Base-by-base conservation (phyloP, 192 early-diverging fungal species). In the Phlyctochytrium planicorne region DNA sequence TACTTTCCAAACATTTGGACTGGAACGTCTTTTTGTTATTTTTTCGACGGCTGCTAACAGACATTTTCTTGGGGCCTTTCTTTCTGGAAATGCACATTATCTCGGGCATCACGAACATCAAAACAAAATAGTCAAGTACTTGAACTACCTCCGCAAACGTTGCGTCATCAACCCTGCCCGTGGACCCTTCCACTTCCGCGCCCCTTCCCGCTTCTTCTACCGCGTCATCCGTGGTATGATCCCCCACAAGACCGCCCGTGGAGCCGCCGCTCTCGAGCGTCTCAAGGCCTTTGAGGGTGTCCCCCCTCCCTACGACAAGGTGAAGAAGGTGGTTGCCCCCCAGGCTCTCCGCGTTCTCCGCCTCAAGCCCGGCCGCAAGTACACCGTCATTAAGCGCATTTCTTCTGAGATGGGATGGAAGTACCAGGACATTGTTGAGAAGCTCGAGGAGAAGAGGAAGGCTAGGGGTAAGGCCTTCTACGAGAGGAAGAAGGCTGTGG, bases 201-300 rank as follows among this genome's bases (percentile, higher is more conserved):
- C 95, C 66, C 97, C 97, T 59, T 95, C 93, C 60, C 89, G 92
- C 74, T 92, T 95, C 87, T 94, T 99, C 83, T 96, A 94, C 88
- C 91, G 94, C 74, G 87, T 90, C 57, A 85, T 99, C 79, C 94
- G 97, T 64, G 97, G 97, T 73, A 99, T 99, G 97, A 78, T 97
- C 77, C 95, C 97, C 65, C 97, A 99, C 93, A 98, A 97, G 91
- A 96, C 96, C 69, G 81, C 95, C 59, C 95, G 97, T 75, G 97
- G 97, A 86, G 91, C 93, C 71, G 93, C 92, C 53, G 96, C 97
- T 74, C 85, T 99, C 65, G 93, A 94, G 73, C 91, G 96, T 81
- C 82, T 98, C 81, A 97, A 97, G 93, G 91, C 98, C 80, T 99
- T 99, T 67, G 97, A 99, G 83, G 97, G 95, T 85, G 89, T 98